Conservation (phyloP, 148 eudicot species). For the Camellia granthamiana region DNA sequence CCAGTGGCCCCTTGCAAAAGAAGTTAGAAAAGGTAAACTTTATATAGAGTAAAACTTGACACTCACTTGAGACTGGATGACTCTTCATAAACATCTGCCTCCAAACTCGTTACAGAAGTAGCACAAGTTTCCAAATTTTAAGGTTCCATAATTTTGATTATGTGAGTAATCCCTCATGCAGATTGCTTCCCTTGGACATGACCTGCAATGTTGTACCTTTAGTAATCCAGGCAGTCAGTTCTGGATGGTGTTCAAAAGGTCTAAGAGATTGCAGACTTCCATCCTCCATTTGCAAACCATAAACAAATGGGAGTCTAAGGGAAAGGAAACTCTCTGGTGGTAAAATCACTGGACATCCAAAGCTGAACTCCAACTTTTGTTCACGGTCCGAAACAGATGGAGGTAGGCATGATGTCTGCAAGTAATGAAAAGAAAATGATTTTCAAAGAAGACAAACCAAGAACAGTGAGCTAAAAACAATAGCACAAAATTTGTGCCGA, state of each 20-base stretch:
- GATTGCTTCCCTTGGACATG: conserved; percentile 46
- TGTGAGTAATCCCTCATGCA: conserved; percentile 19
- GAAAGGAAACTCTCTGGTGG: conserved; percentile 97
- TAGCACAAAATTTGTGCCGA: neutral
- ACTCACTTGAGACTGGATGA: conserved; percentile 20
- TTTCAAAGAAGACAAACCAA: neutral
- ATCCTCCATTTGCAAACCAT: conserved; percentile 61
- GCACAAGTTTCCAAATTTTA: conserved; percentile 9
- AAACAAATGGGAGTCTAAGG: conserved; percentile 83
- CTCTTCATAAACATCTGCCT: conserved; percentile 9
- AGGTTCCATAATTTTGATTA: conserved; percentile 8
- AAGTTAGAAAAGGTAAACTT: neutral
- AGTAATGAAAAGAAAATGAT: neutral
- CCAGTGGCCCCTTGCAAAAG: neutral
- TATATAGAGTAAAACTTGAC: neutral
- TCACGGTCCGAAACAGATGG: conserved; percentile 43
- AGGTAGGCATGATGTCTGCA: conserved; percentile 65
- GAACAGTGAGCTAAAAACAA: neutral
- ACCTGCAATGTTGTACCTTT: conserved; percentile 67
- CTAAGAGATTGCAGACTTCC: conserved; percentile 57
- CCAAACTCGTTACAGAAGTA: conserved; percentile 1
- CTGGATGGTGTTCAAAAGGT: conserved; percentile 75
- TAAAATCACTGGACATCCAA: conserved; percentile 74
- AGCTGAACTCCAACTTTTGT: conserved; percentile 62
- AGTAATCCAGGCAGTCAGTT: conserved; percentile 74